These are phyloP conservation scores for Geum urbanum DNA, from an alignment of 306 rosid genomes.

Conservation along the genomic window DNA sequence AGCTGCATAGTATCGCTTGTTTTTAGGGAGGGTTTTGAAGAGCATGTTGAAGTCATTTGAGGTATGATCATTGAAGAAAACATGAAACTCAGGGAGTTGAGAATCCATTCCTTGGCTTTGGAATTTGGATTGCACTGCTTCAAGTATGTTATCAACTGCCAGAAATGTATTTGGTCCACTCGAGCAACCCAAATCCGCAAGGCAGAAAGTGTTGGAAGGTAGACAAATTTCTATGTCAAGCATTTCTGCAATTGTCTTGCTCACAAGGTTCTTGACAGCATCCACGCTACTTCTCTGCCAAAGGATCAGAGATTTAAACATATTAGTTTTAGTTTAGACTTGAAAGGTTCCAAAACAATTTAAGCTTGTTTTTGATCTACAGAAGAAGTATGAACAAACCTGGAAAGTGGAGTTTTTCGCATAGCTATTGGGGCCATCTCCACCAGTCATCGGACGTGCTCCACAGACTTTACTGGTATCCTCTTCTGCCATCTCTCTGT, in stretches of 20 bases:
- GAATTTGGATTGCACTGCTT: neutral
- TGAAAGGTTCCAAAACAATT: too few species aligned
- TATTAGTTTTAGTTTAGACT: neutral
- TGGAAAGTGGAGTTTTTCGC: conserved; percentile 9
- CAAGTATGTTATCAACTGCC: conserved; percentile 19
- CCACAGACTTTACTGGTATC: neutral
- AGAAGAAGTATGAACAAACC: neutral
- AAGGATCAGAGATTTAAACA: neutral
- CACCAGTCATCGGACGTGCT: neutral
- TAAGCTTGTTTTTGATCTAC: too few species aligned
- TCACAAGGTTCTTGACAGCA: neutral
- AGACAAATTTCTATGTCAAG: neutral
- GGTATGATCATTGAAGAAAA: too few species aligned
- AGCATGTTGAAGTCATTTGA: conserved; percentile 36
- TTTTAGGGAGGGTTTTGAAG: neutral
- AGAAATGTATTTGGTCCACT: conserved; percentile 27
- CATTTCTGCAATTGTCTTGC: neutral
- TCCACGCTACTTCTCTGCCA: too few species aligned
- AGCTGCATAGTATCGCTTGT: conserved; percentile 20
- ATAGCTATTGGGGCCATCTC: conserved; percentile 11
- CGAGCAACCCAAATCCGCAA: conserved; percentile 33
- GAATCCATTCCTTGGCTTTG: conserved; percentile 3
- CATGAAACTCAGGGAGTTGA: neutral
- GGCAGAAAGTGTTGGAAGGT: neutral
- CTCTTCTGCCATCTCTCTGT: neutral